These are phyloP conservation scores for Nematocida ironsii DNA, from an alignment of 371 early-diverging fungal species.

Conservation along the genomic window DNA sequence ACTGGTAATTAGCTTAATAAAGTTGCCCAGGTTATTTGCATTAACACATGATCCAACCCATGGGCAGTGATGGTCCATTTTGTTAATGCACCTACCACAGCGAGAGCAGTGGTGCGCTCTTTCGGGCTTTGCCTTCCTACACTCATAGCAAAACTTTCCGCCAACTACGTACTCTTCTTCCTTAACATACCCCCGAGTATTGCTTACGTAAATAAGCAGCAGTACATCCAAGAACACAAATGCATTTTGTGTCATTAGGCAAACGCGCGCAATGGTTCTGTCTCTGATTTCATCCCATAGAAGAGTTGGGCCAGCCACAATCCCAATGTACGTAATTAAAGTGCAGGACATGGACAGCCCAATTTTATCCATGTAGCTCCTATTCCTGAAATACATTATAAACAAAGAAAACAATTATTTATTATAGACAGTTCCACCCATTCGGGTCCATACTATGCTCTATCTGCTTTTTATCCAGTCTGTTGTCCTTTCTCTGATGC, in stretches of 20 bases:
- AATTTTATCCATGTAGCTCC: slow-evolving; percentile 31
- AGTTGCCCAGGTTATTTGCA: slow-evolving; percentile 72
- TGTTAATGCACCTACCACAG: slow-evolving; percentile 90
- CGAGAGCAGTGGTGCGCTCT: slow-evolving; percentile 92
- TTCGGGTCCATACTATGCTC: neutral
- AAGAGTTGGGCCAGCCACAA: neutral
- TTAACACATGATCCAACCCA: slow-evolving; percentile 94
- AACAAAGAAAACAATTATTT: slow-evolving; percentile 45
- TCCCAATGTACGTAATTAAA: slow-evolving; percentile 43
- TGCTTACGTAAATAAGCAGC: slow-evolving; percentile 41
- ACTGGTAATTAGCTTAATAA: slow-evolving; percentile 68
- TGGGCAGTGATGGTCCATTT: slow-evolving; percentile 95
- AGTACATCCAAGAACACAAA: neutral
- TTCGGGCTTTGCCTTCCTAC: slow-evolving; percentile 77
- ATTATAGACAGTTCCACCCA: slow-evolving; percentile 22
- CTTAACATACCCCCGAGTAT: slow-evolving; percentile 45
- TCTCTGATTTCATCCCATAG: slow-evolving; percentile 33
- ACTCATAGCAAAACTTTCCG: slow-evolving; percentile 70
- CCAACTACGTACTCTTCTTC: slow-evolving; percentile 37
- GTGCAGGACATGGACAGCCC: slow-evolving; percentile 20
- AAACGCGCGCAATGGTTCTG: neutral
- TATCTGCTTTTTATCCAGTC: slow-evolving; percentile 3
- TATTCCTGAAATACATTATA: slow-evolving; percentile 51
- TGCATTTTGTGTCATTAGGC: slow-evolving; percentile 7
- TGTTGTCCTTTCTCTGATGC: slow-evolving; percentile 5